Evolutionary conservation across 441 rosid species (phyloP).

Genomic region (Corymbia calophylla): DNA sequence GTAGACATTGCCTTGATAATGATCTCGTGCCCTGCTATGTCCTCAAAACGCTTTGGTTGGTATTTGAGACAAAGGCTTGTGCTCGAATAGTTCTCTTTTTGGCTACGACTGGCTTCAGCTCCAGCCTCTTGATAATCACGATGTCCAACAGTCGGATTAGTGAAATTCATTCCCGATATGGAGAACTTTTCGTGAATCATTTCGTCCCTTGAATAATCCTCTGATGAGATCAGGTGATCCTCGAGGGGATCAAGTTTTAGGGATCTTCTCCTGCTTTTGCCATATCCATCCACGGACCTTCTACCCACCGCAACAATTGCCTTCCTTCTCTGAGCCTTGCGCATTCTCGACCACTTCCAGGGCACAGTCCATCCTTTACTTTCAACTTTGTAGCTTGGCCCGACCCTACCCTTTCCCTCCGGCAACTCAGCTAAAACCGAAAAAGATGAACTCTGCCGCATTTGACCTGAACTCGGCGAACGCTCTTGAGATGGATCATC

Average conservation of each 20-base stretch:
- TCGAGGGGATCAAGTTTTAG: background rate
- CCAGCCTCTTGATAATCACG: background rate
- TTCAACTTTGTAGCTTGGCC: background rate
- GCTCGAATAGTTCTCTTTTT: background rate
- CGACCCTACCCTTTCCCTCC: background rate
- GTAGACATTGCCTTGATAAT: constrained; percentile 5
- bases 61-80: constrained; percentile 10
- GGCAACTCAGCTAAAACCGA: background rate
- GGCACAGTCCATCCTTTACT: constrained; percentile 4
- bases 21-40: constrained; percentile 13
- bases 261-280: background rate
- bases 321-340: background rate
- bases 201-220: background rate
- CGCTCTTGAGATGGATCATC: background rate
- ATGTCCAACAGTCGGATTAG: background rate
- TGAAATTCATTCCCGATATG: background rate
- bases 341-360: constrained; percentile 15
- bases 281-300: background rate
- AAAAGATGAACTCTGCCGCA: background rate
- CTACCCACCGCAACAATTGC: background rate
- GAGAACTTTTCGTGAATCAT: background rate
- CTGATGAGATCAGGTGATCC: background rate
- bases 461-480: background rate
- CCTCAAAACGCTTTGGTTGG: constrained; percentile 15
- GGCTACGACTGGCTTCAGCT: background rate